These are phyloP conservation scores for Diaporthe helianthi DNA, from an alignment of 2,329 filamentous ascomycete species.

Conservation along the genomic window DNA sequence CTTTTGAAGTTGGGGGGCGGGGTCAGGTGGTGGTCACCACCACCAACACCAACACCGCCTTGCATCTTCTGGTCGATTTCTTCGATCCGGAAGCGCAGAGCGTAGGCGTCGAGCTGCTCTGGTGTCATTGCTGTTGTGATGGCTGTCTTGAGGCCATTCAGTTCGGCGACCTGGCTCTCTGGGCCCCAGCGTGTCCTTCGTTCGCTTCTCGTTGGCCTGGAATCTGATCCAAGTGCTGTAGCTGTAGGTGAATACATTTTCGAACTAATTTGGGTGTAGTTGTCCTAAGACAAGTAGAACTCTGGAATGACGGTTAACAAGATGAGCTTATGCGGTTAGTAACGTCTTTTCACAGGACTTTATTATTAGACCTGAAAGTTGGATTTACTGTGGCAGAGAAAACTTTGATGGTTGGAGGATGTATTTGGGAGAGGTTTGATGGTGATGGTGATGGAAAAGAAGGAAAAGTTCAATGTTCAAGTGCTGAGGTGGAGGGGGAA, in stretches of 20 bases:
- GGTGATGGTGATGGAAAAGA: not conserved
- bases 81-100: constrained; percentile 77
- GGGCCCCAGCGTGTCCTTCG: constrained; percentile 14
- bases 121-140: constrained; percentile 64
- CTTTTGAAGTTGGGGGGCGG: constrained; percentile 76
- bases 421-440: not conserved
- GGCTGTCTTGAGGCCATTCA: constrained; percentile 13
- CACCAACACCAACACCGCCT: too few relatives aligned
- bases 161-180: not conserved
- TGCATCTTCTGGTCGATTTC: constrained; percentile 82
- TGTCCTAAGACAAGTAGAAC: too few relatives aligned
- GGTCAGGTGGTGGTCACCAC: too few relatives aligned
- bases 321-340: not conserved
- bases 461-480: not conserved
- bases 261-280: not conserved
- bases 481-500: too few relatives aligned
- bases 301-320: not conserved
- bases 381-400: not conserved
- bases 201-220: not conserved
- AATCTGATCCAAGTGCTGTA: too few relatives aligned
- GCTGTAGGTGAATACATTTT: not conserved
- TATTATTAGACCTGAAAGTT: not conserved
- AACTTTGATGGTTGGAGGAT: too few relatives aligned
- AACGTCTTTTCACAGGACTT: not conserved
- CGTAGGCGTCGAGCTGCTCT: constrained; percentile 81